A percentile compares a stretch with the other conserved stretches of the same genome.
Conservation (phyloP, 176 grass and related monocot genomes). For the Avena eriantha region DNA sequence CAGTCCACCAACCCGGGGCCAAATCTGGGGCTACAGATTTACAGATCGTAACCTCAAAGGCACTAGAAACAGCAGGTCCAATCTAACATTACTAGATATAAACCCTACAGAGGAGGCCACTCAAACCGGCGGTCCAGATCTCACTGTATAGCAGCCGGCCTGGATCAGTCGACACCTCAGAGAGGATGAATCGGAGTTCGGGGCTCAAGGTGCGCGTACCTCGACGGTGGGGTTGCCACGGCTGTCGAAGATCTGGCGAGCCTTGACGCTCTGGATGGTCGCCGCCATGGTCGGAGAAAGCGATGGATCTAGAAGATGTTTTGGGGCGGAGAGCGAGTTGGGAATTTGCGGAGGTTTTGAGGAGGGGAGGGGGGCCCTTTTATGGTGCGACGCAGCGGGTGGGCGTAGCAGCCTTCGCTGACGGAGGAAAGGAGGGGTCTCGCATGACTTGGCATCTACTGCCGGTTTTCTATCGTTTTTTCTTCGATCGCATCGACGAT, state of each 20-base stretch:
- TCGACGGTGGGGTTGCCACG: slow-evolving; percentile 25
- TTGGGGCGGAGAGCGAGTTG: not conserved
- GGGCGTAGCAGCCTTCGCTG: not conserved
- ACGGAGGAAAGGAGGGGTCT: not conserved
- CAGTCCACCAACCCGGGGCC: not conserved
- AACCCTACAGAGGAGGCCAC: not conserved
- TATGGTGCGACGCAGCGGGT: not conserved
- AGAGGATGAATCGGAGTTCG: not conserved
- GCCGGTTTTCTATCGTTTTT: not conserved
- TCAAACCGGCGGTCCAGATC: not conserved
- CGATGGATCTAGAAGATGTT: slow-evolving; percentile 4
- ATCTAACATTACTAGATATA: not conserved
- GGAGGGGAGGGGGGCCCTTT: not conserved
- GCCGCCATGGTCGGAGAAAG: not conserved
- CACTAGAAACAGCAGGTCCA: not conserved
- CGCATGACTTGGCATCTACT: not conserved
- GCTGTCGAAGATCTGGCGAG: slow-evolving; percentile 30
- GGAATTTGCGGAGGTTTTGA: slow-evolving; percentile 32
- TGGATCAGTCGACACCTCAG: no score
- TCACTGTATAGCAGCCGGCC: not conserved
- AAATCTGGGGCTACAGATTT: not conserved
- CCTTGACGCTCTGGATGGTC: not conserved
- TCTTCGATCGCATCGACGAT: not conserved
- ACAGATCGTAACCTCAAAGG: not conserved
- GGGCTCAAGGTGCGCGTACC: not conserved